Conservation (phyloP, 2,329 filamentous ascomycete genomes). For the Aspergillus costaricaensis region DNA sequence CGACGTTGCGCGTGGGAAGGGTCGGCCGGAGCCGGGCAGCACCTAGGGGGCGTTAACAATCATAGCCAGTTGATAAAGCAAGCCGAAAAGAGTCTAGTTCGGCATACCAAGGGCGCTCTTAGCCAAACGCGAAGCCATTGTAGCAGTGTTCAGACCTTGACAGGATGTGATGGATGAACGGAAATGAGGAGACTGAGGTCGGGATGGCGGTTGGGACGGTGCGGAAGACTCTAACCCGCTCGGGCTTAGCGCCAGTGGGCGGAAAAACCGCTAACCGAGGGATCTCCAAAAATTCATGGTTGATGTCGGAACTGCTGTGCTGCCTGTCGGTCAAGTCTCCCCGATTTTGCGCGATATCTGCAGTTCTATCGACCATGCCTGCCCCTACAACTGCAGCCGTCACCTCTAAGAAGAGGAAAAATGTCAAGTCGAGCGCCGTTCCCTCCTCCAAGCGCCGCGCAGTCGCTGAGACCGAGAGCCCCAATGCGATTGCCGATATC, state of each 20-base stretch:
- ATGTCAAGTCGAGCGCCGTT: constrained; percentile 33
- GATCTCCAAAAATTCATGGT: constrained; percentile 31
- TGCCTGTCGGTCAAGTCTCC: neutral
- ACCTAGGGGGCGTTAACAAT: constrained; percentile 59
- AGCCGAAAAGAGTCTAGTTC: constrained; percentile 26
- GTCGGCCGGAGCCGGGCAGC: constrained; percentile 86
- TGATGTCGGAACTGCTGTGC: constrained; percentile 8
- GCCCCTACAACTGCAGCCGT: constrained; percentile 22
- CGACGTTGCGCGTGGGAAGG: constrained; percentile 72
- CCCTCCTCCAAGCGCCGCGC: constrained; percentile 49
- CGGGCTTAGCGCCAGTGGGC: constrained; percentile 26
- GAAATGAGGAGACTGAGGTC: constrained; percentile 44
- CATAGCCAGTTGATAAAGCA: constrained; percentile 20
- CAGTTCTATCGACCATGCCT: constrained; percentile 38
- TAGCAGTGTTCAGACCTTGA: constrained; percentile 63
- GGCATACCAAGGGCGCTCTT: constrained; percentile 90
- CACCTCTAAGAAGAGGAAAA: constrained; percentile 46
- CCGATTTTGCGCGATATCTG: neutral
- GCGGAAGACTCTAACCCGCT: constrained; percentile 39
- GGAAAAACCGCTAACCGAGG: constrained; percentile 39
- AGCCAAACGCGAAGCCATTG: constrained; percentile 97
- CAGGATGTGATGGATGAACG: constrained; percentile 42
- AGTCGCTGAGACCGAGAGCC: constrained; percentile 49
- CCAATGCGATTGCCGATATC: constrained; percentile 66
- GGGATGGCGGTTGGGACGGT: constrained; percentile 41